Evolutionary conservation across 116 monocot genomes (phyloP), one percentile per base, ranked within the genome.

Genomic region (Iris pallida): DNA sequence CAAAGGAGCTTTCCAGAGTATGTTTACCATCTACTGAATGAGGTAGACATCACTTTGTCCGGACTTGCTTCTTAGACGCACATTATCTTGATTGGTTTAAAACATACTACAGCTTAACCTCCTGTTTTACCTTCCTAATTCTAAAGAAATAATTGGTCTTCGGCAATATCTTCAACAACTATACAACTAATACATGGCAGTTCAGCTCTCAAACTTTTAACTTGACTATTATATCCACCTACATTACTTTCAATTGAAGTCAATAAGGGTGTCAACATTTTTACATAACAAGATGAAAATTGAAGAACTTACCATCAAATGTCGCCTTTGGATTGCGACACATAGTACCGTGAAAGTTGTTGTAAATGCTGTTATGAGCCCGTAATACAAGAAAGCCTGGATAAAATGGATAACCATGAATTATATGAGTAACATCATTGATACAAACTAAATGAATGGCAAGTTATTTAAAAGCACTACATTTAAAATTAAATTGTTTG

Each of bases 301-400:
- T 46, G 42, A 60, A 71, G 12, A 5, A 82, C 64, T 61, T 78
- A 91, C 95, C 95, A 91, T 96, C 70, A 96, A 78, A 81, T 96
- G 95, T 19, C 92, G 81, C 64, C 95, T 88, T 71, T 96, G 91
- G 71, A 96, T 88, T 74, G 85, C 73, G 9, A 91, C 95, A 68
- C 92, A 96, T 40, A 87, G 55, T 15, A 91, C 71, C 8, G 89
- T 85, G 6, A 91, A 71, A 45, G 85, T 81, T 43, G 92, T 83
- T 54, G 95, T 89, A 13, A 86, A 47, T 60, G 95, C 76, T 78
- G 80, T 89, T 44, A 89, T 84, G 6, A 95, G 66, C 71, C 95
- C 92, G 75, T 89, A 95, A 52, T 76, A 78, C 73, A 91, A 72
- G 73, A 88, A 85, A 68, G 75, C 86, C 95, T 95, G 20, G 77